phyloP scores from a whole-genome alignment of 2,329 filamentous ascomycete species.

The Colletotrichum cereale region DNA sequence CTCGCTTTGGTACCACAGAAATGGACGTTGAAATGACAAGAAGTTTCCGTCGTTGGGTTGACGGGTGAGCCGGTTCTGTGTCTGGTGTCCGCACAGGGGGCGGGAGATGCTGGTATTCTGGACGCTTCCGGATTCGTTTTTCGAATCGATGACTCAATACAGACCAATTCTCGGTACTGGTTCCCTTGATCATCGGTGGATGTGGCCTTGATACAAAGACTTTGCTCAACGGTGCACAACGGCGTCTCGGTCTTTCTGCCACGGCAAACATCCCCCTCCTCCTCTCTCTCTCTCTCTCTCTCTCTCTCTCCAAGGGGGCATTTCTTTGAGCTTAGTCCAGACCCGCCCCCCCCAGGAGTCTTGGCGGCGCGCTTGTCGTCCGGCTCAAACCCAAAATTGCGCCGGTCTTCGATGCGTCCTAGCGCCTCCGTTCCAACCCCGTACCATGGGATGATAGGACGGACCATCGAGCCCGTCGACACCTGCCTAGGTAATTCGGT shows the following conservation, averaged over 20 bases:
- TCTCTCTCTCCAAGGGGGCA: neutral
- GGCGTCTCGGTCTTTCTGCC: neutral
- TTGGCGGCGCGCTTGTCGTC: constrained; percentile 16
- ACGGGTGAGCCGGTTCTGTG: no score
- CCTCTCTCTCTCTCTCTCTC: neutral
- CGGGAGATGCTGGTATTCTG: neutral
- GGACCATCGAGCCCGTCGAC: neutral
- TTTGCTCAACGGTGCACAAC: constrained; percentile 19
- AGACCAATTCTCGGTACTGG: neutral
- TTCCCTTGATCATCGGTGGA: neutral
- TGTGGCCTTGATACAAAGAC: neutral
- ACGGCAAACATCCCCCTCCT: neutral
- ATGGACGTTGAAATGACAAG: neutral
- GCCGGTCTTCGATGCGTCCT: constrained; percentile 3
- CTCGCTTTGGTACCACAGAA: constrained; percentile 16
- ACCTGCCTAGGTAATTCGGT: neutral
- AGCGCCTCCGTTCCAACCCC: neutral
- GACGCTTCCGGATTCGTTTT: neutral
- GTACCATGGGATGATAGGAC: constrained; percentile 27
- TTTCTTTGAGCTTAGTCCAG: constrained; percentile 14
- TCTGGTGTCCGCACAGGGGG: no score
- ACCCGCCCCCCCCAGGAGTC: neutral
- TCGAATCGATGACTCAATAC: neutral
- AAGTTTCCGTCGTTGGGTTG: neutral
- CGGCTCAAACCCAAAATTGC: constrained; percentile 6